These are phyloP conservation scores for Hirschfeldia incana DNA, from an alignment of 345 rosid species.

Conservation along the genomic window DNA sequence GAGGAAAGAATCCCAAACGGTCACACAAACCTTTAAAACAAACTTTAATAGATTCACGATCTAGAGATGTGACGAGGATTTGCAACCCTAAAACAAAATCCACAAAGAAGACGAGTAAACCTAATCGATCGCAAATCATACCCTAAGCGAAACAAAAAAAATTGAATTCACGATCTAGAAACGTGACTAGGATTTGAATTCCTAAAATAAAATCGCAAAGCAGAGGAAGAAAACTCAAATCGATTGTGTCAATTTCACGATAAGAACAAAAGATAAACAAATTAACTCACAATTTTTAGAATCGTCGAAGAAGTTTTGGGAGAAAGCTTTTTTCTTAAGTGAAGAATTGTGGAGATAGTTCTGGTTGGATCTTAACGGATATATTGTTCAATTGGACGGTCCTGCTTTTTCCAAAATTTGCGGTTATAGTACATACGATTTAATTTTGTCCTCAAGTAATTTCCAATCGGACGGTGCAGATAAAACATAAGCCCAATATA, in stretches of 20 bases:
- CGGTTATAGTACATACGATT: background rate
- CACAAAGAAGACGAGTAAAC: background rate
- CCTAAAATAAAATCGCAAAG: background rate
- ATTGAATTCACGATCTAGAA: background rate
- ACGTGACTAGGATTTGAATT: background rate
- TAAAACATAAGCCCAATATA: background rate
- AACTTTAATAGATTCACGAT: background rate
- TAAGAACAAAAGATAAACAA: background rate
- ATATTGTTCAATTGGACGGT: background rate
- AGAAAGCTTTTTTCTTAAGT: no score
- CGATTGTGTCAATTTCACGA: background rate
- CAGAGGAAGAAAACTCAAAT: background rate
- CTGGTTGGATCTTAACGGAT: background rate
- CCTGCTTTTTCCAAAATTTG: background rate
- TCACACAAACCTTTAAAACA: no score
- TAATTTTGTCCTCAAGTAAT: background rate
- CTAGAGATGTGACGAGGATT: background rate
- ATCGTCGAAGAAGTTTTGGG: no score
- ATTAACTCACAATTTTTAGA: no score
- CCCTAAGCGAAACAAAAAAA: no score
- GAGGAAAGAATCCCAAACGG: no score
- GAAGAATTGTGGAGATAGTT: no score
- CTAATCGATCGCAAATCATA: no score
- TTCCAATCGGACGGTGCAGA: background rate
- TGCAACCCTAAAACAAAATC: background rate